phyloP scores from a whole-genome alignment of 163 green algal genomes.

The Chlorella variabilis region DNA sequence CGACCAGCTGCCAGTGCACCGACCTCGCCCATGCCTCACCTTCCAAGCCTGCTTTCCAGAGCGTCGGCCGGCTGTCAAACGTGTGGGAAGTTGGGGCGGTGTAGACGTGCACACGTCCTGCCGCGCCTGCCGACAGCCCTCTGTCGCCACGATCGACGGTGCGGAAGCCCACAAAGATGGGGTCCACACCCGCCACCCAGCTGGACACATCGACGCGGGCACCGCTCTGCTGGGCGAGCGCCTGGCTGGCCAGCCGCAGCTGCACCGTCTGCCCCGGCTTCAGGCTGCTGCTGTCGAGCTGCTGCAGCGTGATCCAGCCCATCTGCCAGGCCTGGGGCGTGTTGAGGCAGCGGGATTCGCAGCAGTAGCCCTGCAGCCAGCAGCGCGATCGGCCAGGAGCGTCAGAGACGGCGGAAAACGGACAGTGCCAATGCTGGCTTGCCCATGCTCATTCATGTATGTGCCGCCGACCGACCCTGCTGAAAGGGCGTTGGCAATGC shows the following conservation, averaged over 20 bases:
- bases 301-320: constrained; percentile 27
- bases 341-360: constrained; percentile 16
- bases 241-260: background rate
- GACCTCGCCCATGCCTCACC: too few species aligned
- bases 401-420: too few species aligned
- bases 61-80: too few species aligned
- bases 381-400: too few species aligned
- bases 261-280: constrained; percentile 5
- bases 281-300: constrained; percentile 26
- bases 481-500: too few species aligned
- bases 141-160: background rate
- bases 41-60: too few species aligned
- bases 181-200: constrained; percentile 4
- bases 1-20: too few species aligned
- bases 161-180: background rate
- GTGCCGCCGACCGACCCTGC: too few species aligned
- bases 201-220: background rate
- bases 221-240: background rate
- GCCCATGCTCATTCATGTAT: too few species aligned
- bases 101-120: background rate
- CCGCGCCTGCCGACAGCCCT: background rate
- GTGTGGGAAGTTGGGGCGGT: background rate
- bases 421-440: too few species aligned
- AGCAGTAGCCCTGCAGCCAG: too few species aligned
- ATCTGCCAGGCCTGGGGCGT: constrained; percentile 27